A percentile compares a stretch with the other conserved stretches of the same genome.
Conservation (phyloP, 2,329 filamentous ascomycete genomes). For the Pyricularia pennisetigena region DNA sequence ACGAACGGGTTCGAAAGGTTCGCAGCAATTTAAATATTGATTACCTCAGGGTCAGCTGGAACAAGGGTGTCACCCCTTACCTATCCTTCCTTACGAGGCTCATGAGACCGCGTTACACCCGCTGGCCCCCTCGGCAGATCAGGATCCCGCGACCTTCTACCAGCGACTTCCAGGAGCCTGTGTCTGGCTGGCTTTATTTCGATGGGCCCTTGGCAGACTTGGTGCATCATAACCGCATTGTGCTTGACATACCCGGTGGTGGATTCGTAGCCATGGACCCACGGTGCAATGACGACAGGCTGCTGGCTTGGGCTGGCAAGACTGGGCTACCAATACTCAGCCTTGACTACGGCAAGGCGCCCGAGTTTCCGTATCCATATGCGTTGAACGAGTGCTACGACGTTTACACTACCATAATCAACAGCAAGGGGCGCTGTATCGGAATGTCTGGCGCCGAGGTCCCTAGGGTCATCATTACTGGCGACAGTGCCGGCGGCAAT, state of each 20-base stretch:
- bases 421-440: conserved; percentile 63
- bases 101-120: conserved; percentile 68
- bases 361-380: conserved; percentile 77
- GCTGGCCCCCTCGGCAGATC: conserved; percentile 72
- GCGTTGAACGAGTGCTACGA: conserved; percentile 83
- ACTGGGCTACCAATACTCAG: conserved; percentile 83
- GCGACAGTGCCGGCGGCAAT: conserved; percentile 77
- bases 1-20: conserved; percentile 92
- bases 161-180: conserved; percentile 75
- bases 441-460: conserved; percentile 57
- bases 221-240: conserved; percentile 46
- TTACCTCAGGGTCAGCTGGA: conserved; percentile 87
- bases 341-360: conserved; percentile 82
- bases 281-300: conserved; percentile 86
- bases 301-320: conserved; percentile 85
- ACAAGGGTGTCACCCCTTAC: conserved; percentile 86
- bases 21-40: conserved; percentile 80
- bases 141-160: conserved; percentile 71
- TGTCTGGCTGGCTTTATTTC: conserved; percentile 87
- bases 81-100: conserved; percentile 62
- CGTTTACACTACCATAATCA: conserved; percentile 66
- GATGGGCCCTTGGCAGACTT: conserved; percentile 69
- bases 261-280: conserved; percentile 97
- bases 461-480: conserved; percentile 63
- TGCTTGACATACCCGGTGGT: conserved; percentile 86